Evolutionary conservation across 257 asterid genomes (phyloP), one percentile per base, ranked within the genome.

Genomic region (Nicotiana attenuata): DNA sequence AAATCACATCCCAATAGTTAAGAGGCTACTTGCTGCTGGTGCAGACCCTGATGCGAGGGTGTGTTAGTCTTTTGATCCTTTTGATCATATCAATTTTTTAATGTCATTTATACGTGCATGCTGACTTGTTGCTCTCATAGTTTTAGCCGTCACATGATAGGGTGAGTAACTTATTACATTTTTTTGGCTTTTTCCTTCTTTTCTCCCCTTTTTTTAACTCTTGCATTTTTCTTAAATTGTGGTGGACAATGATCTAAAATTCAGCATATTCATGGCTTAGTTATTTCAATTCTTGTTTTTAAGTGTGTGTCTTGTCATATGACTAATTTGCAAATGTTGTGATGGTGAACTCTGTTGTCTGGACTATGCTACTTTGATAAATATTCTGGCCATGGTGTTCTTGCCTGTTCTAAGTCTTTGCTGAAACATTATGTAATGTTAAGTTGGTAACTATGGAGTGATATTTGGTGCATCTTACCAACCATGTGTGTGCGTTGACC

Each of bases 11-110:
- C 98, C 98, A 78, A 86, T 96, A 77, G 92, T 94, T 81, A 93
- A 88, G 83, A 90, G 98, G 89, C 92, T 96, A 75, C 97, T 96
- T 87, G 97, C 90, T 84, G 98, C 98, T 84, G 98, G 99, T 84
- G 98, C 98, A 35, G 99, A 94, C 90, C 97, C 98, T 83, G 90
- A 96, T 90, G 97, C 96, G 60, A 92, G 98, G 98, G 99, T 96
- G 89, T 81, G 88, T 80, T 89, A 81, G 77, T 53, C 85, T 80
- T 88, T 83, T 83, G 35, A 63, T 79, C 68, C 81, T 82, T 76
- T 77, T 81, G 33, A 77, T 87, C n/a, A 45, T 82, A 56, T 86
- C 82, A 84, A 80, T 80, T 66, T 86, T 83, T 75, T 81, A 75
- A 71, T 82, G 60, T 80, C 81, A 65, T 55, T 77, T 52, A 52